phyloP scores from a whole-genome alignment of 306 rosid species.

The Rubus idaeus region DNA sequence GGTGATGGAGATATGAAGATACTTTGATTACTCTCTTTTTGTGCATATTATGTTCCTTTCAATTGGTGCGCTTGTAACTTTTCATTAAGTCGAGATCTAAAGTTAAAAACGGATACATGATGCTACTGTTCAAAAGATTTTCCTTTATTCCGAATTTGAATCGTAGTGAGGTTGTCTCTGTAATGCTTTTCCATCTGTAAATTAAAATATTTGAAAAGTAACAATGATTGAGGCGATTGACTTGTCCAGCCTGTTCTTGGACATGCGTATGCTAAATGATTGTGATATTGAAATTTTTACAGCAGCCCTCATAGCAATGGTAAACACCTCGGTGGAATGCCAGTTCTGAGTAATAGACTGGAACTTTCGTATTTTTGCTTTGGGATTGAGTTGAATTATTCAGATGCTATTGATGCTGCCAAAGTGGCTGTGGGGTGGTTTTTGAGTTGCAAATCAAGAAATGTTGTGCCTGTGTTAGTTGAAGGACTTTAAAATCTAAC shows the following conservation, averaged over 20 bases:
- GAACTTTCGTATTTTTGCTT: neutral
- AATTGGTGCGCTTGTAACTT: slow-evolving; percentile 12
- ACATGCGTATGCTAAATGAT: neutral
- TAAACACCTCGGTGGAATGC: neutral
- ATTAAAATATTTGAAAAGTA: neutral
- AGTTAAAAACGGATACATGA: neutral
- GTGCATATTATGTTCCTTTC: neutral
- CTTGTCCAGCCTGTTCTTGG: neutral
- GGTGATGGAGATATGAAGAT: slow-evolving; percentile 14
- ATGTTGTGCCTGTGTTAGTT: neutral
- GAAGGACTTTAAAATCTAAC: neutral
- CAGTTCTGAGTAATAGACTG: neutral
- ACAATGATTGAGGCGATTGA: neutral
- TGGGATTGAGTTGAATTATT: neutral
- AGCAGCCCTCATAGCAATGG: neutral
- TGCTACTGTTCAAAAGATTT: neutral
- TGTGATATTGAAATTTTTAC: neutral
- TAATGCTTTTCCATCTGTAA: slow-evolving; percentile 7
- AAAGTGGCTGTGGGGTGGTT: neutral
- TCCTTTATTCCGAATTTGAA: neutral
- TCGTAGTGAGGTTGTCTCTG: neutral
- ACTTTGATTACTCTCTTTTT: neutral
- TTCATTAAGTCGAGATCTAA: neutral
- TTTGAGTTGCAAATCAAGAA: neutral
- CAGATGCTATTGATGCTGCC: neutral